A percentile compares a stretch with the other conserved stretches of the same genome.
Conservation (phyloP, 2,329 filamentous ascomycete species). For the Huntiella omanensis region DNA sequence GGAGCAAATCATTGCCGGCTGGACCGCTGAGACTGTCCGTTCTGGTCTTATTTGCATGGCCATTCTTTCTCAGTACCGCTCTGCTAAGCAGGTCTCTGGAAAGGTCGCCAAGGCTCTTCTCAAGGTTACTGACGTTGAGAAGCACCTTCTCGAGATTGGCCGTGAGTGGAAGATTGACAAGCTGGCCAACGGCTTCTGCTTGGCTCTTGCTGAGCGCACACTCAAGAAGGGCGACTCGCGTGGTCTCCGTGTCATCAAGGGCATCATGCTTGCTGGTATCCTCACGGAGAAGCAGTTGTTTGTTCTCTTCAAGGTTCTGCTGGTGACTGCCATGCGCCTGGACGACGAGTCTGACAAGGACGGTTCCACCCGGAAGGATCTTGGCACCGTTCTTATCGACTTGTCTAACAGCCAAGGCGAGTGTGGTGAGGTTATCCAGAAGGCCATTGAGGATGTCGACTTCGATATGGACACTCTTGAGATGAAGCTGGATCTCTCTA, state of each 20-base stretch:
- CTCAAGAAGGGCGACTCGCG: slow-evolving; percentile 38
- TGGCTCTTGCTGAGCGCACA: slow-evolving; percentile 44
- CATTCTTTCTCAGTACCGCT: slow-evolving; percentile 64
- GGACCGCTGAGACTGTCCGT: slow-evolving; percentile 52
- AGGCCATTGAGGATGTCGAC: slow-evolving; percentile 45
- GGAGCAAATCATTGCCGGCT: slow-evolving; percentile 67
- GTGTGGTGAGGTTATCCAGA: slow-evolving; percentile 43
- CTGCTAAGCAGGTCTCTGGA: slow-evolving; percentile 47
- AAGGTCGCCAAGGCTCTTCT: slow-evolving; percentile 51
- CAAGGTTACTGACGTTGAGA: slow-evolving; percentile 40
- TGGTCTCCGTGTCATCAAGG: slow-evolving; percentile 39
- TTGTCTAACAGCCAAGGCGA: slow-evolving; percentile 41
- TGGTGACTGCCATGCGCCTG: slow-evolving; percentile 40
- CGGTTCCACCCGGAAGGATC: slow-evolving; percentile 38
- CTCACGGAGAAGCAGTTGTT: slow-evolving; percentile 43
- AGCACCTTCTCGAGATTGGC: slow-evolving; percentile 40
- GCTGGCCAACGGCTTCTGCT: slow-evolving; percentile 51
- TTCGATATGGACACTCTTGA: slow-evolving; percentile 60
- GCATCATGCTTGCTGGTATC: slow-evolving; percentile 39
- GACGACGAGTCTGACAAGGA: slow-evolving; percentile 34
- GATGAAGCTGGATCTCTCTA: slow-evolving; percentile 51
- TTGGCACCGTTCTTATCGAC: slow-evolving; percentile 47
- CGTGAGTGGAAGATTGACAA: slow-evolving; percentile 50
- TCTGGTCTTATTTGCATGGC: slow-evolving; percentile 64
- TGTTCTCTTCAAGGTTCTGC: slow-evolving; percentile 46